phyloP scores from a whole-genome alignment of 2,329 filamentous ascomycete genomes.

The Paecilomyces dactylethromorphus region DNA sequence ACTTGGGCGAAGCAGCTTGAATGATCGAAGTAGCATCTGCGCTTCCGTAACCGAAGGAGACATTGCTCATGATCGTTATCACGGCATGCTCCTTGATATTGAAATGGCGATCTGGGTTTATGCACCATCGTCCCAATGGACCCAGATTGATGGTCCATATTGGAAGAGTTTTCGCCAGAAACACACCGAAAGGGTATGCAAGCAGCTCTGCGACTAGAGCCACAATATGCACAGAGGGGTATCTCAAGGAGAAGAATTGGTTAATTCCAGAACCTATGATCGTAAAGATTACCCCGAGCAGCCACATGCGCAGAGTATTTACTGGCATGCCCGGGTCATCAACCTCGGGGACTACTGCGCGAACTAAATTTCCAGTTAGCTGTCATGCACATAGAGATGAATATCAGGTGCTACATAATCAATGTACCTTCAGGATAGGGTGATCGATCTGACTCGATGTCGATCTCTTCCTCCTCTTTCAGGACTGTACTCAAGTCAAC shows the following conservation, averaged over 20 bases:
- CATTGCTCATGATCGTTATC: constrained; percentile 44
- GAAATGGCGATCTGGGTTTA: constrained; percentile 40
- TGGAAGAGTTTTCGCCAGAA: constrained; percentile 33
- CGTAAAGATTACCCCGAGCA: constrained; percentile 40
- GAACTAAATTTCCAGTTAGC: constrained; percentile 6
- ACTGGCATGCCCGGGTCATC: constrained; percentile 21
- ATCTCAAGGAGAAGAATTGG: constrained; percentile 41
- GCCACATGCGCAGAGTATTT: constrained; percentile 33
- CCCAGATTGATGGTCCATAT: constrained; percentile 20
- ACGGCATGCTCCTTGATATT: constrained; percentile 43
- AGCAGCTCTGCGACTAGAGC: constrained; percentile 40
- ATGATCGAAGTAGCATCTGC: constrained; percentile 43
- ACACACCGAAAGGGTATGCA: constrained; percentile 35
- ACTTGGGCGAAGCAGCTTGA: constrained; percentile 30
- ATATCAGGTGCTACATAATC: neutral
- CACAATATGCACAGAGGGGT: constrained; percentile 39
- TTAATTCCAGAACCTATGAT: constrained; percentile 40
- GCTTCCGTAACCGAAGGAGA: constrained; percentile 41
- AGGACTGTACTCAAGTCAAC: constrained; percentile 5
- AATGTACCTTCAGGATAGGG: constrained; percentile 16
- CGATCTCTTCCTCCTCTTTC: constrained; percentile 4
- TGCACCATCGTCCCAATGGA: constrained; percentile 8
- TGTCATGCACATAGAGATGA: neutral
- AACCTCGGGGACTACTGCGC: constrained; percentile 19
- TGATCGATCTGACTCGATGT: constrained; percentile 19